phyloP scores from a whole-genome alignment of 306 rosid species.

The Prunus persica region Prunus_persica_NCBIv2 NC_034009.1:30336501-30337000 shows the following conservation, averaged over 20 bases:
- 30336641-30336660: too few species aligned
- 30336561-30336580: too few species aligned
- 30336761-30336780: not conserved
- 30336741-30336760: not conserved
- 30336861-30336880: not conserved
- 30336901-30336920: not conserved
- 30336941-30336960: not conserved
- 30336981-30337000: not conserved
- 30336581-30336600: too few species aligned
- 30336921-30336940: not conserved
- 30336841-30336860: too few species aligned
- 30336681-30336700: not conserved
- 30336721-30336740: not conserved
- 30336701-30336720: not conserved
- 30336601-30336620: slow-evolving; percentile 5
- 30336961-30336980: too few species aligned
- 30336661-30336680: not conserved
- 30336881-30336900: not conserved
- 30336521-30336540: too few species aligned
- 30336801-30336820: too few species aligned
- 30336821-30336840: too few species aligned
- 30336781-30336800: too few species aligned
- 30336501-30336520: too few species aligned
- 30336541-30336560: too few species aligned
- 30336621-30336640: not conserved